Evolutionary conservation across 164 flowering plant genomes (phyloP).

Genomic region (Nymphaea colorata): DNA sequence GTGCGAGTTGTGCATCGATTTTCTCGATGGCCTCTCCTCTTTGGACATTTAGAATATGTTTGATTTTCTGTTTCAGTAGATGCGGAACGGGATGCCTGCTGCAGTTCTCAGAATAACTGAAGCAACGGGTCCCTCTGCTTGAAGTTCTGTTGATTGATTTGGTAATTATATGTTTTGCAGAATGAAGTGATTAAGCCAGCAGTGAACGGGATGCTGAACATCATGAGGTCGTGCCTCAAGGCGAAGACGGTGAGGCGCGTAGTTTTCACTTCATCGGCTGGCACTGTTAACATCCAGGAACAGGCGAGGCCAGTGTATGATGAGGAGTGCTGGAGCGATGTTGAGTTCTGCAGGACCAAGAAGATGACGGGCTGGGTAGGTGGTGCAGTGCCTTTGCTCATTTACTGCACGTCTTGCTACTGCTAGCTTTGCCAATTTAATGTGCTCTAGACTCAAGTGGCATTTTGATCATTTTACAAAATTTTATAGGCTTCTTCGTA

Average conservation of each 20-base stretch:
- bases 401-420: not conserved
- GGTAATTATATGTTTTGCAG: conserved; percentile 1
- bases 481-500: not conserved
- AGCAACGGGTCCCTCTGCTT: too few relatives aligned
- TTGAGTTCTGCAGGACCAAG: conserved; percentile 9
- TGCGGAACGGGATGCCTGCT: too few relatives aligned
- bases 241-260: conserved; percentile 18
- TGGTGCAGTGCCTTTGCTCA: not conserved
- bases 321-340: conserved; percentile 18
- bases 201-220: conserved; percentile 16
- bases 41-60: too few relatives aligned
- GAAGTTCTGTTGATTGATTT: not conserved
- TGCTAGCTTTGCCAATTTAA: not conserved
- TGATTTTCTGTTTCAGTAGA: too few relatives aligned
- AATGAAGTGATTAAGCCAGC: conserved; percentile 24
- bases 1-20: too few relatives aligned
- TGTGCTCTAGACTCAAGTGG: too few relatives aligned
- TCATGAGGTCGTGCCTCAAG: conserved; percentile 19
- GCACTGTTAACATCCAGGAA: conserved; percentile 13
- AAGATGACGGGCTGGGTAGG: conserved; percentile 27
- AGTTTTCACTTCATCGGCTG: conserved; percentile 23
- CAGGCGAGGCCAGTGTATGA: conserved; percentile 8
- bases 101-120: too few relatives aligned
- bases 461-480: too few relatives aligned
- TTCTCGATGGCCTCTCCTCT: too few relatives aligned